Conservation (phyloP, 176 grass and related monocot genomes). For the Dendrocalamus sinicus region DNA sequence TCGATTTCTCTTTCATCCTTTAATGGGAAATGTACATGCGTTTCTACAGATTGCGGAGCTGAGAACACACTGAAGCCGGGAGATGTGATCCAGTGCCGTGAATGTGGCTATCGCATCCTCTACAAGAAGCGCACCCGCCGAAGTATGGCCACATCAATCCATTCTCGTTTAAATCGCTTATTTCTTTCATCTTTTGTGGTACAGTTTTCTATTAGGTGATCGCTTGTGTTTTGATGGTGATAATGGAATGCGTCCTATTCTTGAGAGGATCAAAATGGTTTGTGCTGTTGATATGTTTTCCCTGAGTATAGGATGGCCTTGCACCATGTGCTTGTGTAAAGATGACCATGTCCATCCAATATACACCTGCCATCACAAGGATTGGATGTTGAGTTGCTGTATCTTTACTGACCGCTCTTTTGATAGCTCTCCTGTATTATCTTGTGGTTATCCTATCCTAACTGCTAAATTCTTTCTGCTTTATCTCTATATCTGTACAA, state of each 20-base stretch:
- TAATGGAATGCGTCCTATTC: background rate
- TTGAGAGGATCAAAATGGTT: background rate
- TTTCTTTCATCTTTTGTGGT: background rate
- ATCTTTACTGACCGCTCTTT: background rate
- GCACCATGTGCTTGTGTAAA: background rate
- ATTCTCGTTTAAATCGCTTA: background rate
- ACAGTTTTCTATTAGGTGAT: background rate
- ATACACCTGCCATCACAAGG: background rate
- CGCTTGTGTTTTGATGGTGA: background rate
- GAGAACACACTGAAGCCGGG: constrained; percentile 57
- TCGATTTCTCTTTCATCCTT: background rate
- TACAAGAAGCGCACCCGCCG: constrained; percentile 60
- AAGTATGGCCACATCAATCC: constrained; percentile 24
- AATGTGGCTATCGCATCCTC: constrained; percentile 63
- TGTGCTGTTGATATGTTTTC: background rate
- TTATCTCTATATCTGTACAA: too few species aligned
- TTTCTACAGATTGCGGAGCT: constrained; percentile 41
- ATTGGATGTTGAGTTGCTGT: background rate
- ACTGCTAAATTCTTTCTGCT: background rate
- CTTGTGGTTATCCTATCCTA: background rate
- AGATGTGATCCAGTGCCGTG: constrained; percentile 60
- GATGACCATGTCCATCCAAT: background rate
- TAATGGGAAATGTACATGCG: background rate
- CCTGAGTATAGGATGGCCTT: background rate
- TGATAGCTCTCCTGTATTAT: background rate